Percentiles rank a stretch among this genome's conserved stretches.
Evolutionary conservation across 1,139 yeast species (phyloP).

Genomic region (Hyphopichia burtonii): DNA sequence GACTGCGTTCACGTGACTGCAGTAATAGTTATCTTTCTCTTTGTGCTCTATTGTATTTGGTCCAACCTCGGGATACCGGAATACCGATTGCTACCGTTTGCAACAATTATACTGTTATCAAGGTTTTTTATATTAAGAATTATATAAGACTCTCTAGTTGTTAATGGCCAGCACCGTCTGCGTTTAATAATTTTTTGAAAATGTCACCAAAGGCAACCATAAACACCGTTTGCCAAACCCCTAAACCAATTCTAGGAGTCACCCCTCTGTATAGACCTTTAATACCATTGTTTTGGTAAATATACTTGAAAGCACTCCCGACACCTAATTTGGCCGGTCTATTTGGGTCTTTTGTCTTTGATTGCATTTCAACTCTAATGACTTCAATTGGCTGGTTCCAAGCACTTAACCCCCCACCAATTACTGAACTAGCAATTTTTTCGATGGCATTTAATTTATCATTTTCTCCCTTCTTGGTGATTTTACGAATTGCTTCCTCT

Average conservation of each 20-base stretch:
- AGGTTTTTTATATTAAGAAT: no score
- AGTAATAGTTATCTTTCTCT: no score
- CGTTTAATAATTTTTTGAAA: conserved; percentile 44
- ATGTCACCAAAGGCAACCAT: conserved; percentile 99
- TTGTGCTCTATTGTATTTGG: no score
- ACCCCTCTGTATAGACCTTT: conserved; percentile 96
- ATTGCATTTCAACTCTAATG: conserved; percentile 96
- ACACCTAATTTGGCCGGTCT: conserved; percentile 92
- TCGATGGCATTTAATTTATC: conserved; percentile 71
- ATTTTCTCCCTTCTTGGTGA: conserved; percentile 58
- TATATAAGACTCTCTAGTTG: no score
- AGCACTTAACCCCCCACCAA: conserved; percentile 97
- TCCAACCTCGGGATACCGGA: no score
- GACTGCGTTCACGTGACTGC: no score
- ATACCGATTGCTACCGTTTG: no score
- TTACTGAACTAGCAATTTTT: conserved; percentile 79
- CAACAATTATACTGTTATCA: no score
- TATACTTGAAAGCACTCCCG: conserved; percentile 74
- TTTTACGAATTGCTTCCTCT: conserved; percentile 73
- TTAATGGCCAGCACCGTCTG: conserved; percentile 27
- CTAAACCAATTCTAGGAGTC: conserved; percentile 92
- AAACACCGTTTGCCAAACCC: conserved; percentile 97
- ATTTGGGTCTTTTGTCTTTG: conserved; percentile 87
- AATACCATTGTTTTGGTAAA: conserved; percentile 77
- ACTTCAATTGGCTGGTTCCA: conserved; percentile 99